A percentile compares a stretch with the other conserved stretches of the same genome.
These are phyloP conservation scores for Trichoderma cornu-damae DNA, from an alignment of 2,329 filamentous ascomycete species.

Conservation along the genomic window DNA sequence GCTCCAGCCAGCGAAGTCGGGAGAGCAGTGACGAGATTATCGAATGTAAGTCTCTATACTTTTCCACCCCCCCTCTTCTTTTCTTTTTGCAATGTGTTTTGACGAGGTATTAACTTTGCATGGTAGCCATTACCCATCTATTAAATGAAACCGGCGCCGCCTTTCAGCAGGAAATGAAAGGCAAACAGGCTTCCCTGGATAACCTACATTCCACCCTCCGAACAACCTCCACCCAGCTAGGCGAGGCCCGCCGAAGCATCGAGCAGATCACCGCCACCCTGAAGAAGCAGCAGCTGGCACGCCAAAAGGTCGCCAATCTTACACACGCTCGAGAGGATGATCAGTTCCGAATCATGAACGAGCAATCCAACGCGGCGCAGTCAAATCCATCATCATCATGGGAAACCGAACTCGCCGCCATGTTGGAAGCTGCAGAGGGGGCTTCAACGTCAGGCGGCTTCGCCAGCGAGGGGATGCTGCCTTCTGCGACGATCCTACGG, in stretches of 20 bases:
- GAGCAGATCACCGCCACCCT: slow-evolving; percentile 64
- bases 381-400: slow-evolving; percentile 46
- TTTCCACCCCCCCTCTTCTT: neutral
- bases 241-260: slow-evolving; percentile 68
- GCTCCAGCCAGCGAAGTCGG: slow-evolving; percentile 51
- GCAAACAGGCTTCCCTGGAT: slow-evolving; percentile 80
- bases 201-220: slow-evolving; percentile 75
- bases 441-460: slow-evolving; percentile 32
- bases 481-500: slow-evolving; percentile 56
- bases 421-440: slow-evolving; percentile 42
- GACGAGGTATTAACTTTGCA: neutral
- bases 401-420: slow-evolving; percentile 50
- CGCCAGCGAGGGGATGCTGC: slow-evolving; percentile 43
- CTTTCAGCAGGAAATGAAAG: slow-evolving; percentile 73
- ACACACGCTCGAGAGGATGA: slow-evolving; percentile 68
- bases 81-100: neutral
- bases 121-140: slow-evolving; percentile 71
- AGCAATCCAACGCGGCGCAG: slow-evolving; percentile 37
- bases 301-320: slow-evolving; percentile 73
- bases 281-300: slow-evolving; percentile 58
- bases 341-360: slow-evolving; percentile 44
- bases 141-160: slow-evolving; percentile 72
- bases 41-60: slow-evolving; percentile 61
- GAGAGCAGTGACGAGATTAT: slow-evolving; percentile 78
- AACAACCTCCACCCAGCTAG: slow-evolving; percentile 71